phyloP scores from a whole-genome alignment of 768 basidiomycete species.

The Russula abietina region DNA sequence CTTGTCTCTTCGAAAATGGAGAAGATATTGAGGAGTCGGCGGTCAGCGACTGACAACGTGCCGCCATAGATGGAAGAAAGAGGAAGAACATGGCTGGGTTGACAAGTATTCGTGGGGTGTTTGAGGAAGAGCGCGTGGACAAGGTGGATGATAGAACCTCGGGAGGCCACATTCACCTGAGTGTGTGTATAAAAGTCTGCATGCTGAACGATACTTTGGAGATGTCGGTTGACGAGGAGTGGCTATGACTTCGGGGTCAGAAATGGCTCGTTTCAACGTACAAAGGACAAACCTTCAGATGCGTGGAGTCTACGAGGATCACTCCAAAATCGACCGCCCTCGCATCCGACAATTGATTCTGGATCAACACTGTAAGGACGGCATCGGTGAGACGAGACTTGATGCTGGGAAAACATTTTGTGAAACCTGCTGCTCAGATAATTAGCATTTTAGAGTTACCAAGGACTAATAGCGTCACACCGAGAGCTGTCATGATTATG shows the following conservation, averaged over 20 bases:
- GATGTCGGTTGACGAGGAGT: conserved; percentile 59
- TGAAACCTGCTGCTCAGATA: conserved; percentile 16
- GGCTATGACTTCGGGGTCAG: conserved; percentile 39
- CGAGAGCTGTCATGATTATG: conserved; percentile 3
- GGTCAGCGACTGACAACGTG: conserved; percentile 60
- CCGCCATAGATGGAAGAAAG: conserved; percentile 70
- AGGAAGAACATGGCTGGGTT: conserved; percentile 75
- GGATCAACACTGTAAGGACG: conserved; percentile 55
- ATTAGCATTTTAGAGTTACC: not conserved
- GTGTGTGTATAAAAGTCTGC: conserved; percentile 51
- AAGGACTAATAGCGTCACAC: not conserved
- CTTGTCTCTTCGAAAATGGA: conserved; percentile 70
- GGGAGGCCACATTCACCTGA: conserved; percentile 29
- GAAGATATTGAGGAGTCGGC: conserved; percentile 65
- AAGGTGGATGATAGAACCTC: conserved; percentile 48
- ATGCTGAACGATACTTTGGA: conserved; percentile 74
- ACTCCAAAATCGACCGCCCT: conserved; percentile 30
- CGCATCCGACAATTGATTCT: conserved; percentile 46
- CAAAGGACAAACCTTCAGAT: conserved; percentile 53
- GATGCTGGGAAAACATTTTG: conserved; percentile 33
- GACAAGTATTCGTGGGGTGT: conserved; percentile 80
- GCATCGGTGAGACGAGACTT: conserved; percentile 59
- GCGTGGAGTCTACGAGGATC: conserved; percentile 25
- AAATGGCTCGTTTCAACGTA: not conserved
- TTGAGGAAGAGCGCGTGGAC: conserved; percentile 64